Evolutionary conservation across 1,284 basidiomycete species (phyloP).

Genomic region (Malassezia japonica): DNA sequence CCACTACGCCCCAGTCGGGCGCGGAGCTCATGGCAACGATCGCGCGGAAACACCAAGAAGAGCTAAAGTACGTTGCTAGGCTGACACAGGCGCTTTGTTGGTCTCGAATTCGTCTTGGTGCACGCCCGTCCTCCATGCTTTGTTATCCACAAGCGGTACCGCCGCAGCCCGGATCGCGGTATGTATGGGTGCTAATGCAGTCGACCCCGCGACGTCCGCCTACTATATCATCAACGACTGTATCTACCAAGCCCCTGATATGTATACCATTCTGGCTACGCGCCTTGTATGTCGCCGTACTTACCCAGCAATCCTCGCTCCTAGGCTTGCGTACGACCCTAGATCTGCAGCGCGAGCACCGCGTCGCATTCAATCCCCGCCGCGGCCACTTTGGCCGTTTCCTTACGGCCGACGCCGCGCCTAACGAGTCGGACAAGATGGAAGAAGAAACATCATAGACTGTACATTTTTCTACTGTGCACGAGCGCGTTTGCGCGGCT

Average conservation of each 20-base stretch:
- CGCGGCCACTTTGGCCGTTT: conserved; percentile 36
- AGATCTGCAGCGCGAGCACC: conserved; percentile 19
- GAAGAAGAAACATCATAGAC: neutral
- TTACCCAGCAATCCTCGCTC: conserved; percentile 30
- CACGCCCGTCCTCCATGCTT: conserved; percentile 28
- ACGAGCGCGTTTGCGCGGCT: conserved; percentile 1
- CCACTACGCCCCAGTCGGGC: neutral
- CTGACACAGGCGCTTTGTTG: conserved; percentile 25
- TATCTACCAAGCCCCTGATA: conserved; percentile 39
- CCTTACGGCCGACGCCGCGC: conserved; percentile 5
- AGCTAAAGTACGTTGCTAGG: conserved; percentile 19
- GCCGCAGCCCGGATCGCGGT: neutral
- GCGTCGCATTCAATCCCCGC: conserved; percentile 29
- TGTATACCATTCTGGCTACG: conserved; percentile 32
- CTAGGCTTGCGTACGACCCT: conserved; percentile 24
- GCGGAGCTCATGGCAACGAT: conserved; percentile 1
- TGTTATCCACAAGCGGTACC: conserved; percentile 31
- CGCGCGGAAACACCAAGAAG: conserved; percentile 20
- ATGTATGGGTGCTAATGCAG: neutral
- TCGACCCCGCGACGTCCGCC: conserved; percentile 21
- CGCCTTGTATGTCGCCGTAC: conserved; percentile 22
- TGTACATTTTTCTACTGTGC: neutral
- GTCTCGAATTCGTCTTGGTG: conserved; percentile 37
- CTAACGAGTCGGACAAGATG: neutral
- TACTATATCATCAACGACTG: conserved; percentile 42